Evolutionary conservation across 331 rosid species (phyloP).

Genomic region (Malus hybrid): DNA sequence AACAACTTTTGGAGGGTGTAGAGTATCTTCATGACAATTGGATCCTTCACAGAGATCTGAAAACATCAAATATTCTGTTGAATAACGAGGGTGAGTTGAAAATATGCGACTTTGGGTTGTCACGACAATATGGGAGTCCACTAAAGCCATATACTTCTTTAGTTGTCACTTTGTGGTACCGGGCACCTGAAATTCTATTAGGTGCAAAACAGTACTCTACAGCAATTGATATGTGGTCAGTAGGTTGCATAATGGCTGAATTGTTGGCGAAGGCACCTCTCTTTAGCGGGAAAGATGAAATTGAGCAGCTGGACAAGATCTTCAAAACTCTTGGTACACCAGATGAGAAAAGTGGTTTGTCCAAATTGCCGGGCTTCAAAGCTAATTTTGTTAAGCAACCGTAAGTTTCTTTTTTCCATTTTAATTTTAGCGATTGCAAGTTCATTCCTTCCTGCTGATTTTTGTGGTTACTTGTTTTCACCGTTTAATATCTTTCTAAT

Average conservation of each 20-base stretch:
- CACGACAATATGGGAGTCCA: slow-evolving; percentile 87
- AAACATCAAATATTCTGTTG: slow-evolving; percentile 78
- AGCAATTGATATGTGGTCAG: slow-evolving; percentile 95
- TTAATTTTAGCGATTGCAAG: neutral
- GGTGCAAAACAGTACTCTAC: slow-evolving; percentile 80
- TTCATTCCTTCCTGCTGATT: neutral
- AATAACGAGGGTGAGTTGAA: slow-evolving; percentile 72
- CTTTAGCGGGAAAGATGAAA: slow-evolving; percentile 71
- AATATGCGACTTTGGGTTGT: slow-evolving; percentile 91
- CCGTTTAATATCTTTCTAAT: neutral
- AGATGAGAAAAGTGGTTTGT: slow-evolving; percentile 52
- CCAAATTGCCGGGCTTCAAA: slow-evolving; percentile 62
- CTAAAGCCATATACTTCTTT: slow-evolving; percentile 74
- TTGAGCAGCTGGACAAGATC: slow-evolving; percentile 84
- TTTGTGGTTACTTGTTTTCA: neutral
- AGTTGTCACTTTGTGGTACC: slow-evolving; percentile 93
- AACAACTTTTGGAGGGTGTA: slow-evolving; percentile 75
- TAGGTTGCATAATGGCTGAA: slow-evolving; percentile 97
- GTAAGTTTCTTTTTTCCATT: slow-evolving; percentile 30
- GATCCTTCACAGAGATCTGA: slow-evolving; percentile 92
- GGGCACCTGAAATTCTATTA: slow-evolving; percentile 87
- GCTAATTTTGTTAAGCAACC: slow-evolving; percentile 60
- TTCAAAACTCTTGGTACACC: slow-evolving; percentile 86
- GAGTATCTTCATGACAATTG: slow-evolving; percentile 90
- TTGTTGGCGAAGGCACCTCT: slow-evolving; percentile 69